Conservation (phyloP, 768 basidiomycete species). For the Trametes cinnabarina region DNA sequence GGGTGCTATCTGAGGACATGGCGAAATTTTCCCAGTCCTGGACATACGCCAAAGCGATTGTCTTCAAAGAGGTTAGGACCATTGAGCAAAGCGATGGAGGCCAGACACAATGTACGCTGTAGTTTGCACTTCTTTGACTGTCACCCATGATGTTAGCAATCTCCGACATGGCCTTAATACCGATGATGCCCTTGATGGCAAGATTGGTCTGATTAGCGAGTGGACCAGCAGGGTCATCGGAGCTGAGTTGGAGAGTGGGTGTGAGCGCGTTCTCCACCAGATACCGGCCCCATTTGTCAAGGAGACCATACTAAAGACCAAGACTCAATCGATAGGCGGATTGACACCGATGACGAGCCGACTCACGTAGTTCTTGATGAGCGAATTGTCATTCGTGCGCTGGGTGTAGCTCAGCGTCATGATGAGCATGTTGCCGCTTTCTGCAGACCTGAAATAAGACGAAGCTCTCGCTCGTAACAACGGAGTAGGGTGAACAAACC, state of each 20-base stretch:
- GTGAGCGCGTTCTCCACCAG: conserved; percentile 49
- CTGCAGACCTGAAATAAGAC: conserved; percentile 34
- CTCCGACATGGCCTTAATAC: conserved; percentile 40
- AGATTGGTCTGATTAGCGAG: conserved; percentile 44
- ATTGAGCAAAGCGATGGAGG: not conserved
- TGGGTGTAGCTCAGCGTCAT: conserved; percentile 65
- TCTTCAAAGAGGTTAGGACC: conserved; percentile 41
- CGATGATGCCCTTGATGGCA: conserved; percentile 47
- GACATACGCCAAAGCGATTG: conserved; percentile 51
- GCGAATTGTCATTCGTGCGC: conserved; percentile 47
- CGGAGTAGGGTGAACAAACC: not conserved
- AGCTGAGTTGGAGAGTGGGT: conserved; percentile 38
- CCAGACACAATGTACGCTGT: conserved; percentile 28
- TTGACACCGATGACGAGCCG: not conserved
- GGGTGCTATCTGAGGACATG: conserved; percentile 47
- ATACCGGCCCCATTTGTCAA: conserved; percentile 65
- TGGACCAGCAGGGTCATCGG: conserved; percentile 40
- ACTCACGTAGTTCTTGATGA: conserved; percentile 46
- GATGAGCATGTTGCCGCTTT: conserved; percentile 74
- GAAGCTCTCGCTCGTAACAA: not conserved
- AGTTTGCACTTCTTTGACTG: conserved; percentile 27
- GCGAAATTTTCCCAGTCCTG: conserved; percentile 52
- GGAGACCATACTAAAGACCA: conserved; percentile 39
- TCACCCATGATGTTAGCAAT: conserved; percentile 35
- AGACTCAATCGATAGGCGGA: not conserved